A percentile compares a stretch with the other conserved stretches of the same genome.
Conservation (phyloP, 306 rosid genomes). For the Inga laurina region DNA sequence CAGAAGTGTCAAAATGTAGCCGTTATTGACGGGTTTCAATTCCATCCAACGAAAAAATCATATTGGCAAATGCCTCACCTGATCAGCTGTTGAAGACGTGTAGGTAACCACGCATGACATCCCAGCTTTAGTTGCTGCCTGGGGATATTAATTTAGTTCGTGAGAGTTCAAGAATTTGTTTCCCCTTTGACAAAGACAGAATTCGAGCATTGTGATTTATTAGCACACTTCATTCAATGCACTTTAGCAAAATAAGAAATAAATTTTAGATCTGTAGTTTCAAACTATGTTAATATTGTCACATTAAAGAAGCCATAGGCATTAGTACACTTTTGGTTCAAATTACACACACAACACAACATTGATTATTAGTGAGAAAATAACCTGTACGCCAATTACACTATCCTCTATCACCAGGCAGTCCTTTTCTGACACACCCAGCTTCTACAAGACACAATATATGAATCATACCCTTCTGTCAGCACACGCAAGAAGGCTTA, state of each 20-base stretch:
- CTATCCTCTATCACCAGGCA: slow-evolving; percentile 93
- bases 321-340: neutral
- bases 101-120: slow-evolving; percentile 86
- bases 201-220: neutral
- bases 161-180: neutral
- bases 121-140: slow-evolving; percentile 95
- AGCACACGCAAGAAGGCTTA: neutral
- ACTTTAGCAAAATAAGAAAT: slow-evolving; percentile 17
- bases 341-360: slow-evolving; percentile 2
- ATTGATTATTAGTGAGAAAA: slow-evolving; percentile 16
- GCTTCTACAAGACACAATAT: slow-evolving; percentile 56
- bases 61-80: slow-evolving; percentile 50
- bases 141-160: slow-evolving; percentile 28
- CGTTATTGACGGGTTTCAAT: neutral
- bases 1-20: slow-evolving; percentile 21
- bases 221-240: neutral
- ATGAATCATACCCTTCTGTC: slow-evolving; percentile 26
- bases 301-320: slow-evolving; percentile 8
- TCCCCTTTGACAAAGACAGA: neutral
- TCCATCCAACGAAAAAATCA: neutral
- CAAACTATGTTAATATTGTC: slow-evolving; percentile 1
- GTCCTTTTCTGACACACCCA: slow-evolving; percentile 63
- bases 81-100: slow-evolving; percentile 87
- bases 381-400: slow-evolving; percentile 89
- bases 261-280: neutral